These are phyloP conservation scores for Colletotrichum chrysophilum DNA, from an alignment of 2,329 filamentous ascomycete genomes.

Conservation along the genomic window DNA sequence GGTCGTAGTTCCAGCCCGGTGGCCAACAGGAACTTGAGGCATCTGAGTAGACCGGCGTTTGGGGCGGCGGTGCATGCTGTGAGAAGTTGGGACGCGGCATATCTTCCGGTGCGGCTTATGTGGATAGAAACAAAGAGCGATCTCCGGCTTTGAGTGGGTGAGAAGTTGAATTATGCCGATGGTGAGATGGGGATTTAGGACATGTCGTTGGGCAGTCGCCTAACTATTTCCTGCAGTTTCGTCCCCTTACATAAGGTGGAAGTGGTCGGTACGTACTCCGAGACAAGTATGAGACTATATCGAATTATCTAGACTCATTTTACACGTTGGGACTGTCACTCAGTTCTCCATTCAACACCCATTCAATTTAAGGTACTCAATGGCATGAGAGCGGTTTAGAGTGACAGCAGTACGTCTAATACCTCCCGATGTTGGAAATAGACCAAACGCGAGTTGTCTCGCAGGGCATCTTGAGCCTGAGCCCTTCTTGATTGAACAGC, in stretches of 20 bases:
- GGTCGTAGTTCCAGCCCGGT: not conserved
- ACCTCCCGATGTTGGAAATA: no score
- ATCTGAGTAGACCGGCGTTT: not conserved
- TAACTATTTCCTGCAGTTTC: not conserved
- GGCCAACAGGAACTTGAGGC: not conserved
- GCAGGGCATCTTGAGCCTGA: no score
- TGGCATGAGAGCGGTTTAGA: no score
- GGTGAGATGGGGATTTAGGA: not conserved
- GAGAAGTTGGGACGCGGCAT: not conserved
- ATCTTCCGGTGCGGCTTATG: not conserved
- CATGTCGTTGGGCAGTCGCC: not conserved
- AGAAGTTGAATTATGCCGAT: not conserved
- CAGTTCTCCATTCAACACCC: no score
- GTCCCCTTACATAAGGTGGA: not conserved
- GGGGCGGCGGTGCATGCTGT: not conserved
- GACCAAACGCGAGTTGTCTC: no score
- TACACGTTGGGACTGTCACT: fast-evolving
- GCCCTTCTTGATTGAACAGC: no score
- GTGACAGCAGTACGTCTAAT: no score
- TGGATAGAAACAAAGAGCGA: not conserved
- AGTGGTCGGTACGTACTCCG: not conserved
- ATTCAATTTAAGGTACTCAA: no score
- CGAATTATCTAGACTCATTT: no score
- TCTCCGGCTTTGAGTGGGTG: not conserved
- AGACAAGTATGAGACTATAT: not conserved